These are phyloP conservation scores for Dactylellina parvicollis DNA, from an alignment of 2,329 filamentous ascomycete genomes.

Conservation along the genomic window DNA sequence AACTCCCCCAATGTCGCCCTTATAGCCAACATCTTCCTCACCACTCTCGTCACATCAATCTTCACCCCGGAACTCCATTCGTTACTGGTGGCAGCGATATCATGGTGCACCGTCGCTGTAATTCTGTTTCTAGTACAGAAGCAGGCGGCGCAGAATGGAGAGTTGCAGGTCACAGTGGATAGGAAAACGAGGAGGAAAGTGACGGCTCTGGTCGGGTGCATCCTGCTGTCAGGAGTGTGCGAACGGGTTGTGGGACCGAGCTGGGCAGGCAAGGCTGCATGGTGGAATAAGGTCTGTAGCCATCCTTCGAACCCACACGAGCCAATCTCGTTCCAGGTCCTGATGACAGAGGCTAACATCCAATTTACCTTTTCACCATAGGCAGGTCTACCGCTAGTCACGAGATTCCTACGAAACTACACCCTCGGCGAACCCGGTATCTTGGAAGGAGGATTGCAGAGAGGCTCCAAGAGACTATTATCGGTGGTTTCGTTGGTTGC, in stretches of 20 bases:
- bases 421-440: conserved; percentile 49
- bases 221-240: conserved; percentile 41
- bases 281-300: conserved; percentile 53
- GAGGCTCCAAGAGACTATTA: conserved; percentile 35
- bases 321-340: neutral
- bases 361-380: neutral
- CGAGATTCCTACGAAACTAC: conserved; percentile 50
- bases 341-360: neutral
- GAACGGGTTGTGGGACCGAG: conserved; percentile 45
- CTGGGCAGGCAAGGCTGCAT: conserved; percentile 41
- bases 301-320: neutral
- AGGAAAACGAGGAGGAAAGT: conserved; percentile 49
- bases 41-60: conserved; percentile 31
- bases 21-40: conserved; percentile 38
- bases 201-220: conserved; percentile 41
- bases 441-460: conserved; percentile 25
- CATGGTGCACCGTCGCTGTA: conserved; percentile 50
- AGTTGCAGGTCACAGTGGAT: conserved; percentile 28
- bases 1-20: conserved; percentile 24
- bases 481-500: conserved; percentile 31
- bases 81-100: conserved; percentile 40
- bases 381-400: conserved; percentile 52
- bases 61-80: conserved; percentile 43
- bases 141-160: conserved; percentile 28
- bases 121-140: conserved; percentile 37